These are phyloP conservation scores for Ganoderma boninense DNA, from an alignment of 1,284 basidiomycete species.

Conservation along the genomic window DNA sequence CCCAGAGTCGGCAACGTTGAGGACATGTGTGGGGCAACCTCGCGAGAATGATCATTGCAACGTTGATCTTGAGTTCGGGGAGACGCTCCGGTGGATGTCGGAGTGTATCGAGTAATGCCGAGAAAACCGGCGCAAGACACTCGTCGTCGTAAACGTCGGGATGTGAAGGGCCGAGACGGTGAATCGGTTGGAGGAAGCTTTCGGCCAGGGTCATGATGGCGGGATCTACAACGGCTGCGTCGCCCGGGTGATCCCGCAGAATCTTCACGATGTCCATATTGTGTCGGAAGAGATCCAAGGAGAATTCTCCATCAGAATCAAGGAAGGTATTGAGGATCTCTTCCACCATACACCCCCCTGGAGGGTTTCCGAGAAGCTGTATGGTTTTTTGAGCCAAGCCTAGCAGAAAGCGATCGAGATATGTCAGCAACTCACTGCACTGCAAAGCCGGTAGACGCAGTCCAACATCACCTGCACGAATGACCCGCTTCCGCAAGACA, in stretches of 20 bases:
- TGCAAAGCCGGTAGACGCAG: too few relatives aligned
- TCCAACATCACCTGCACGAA: neutral
- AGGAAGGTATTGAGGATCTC: neutral
- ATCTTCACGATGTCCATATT: neutral
- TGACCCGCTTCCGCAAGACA: neutral
- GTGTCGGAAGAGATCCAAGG: neutral
- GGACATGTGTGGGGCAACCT: too few relatives aligned
- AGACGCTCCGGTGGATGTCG: too few relatives aligned
- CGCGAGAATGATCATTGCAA: too few relatives aligned
- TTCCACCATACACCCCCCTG: neutral
- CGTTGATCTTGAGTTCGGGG: too few relatives aligned
- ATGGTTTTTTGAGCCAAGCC: neutral
- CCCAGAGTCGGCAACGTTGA: too few relatives aligned
- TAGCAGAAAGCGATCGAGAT: neutral
- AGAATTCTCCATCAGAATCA: neutral
- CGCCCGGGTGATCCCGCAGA: neutral
- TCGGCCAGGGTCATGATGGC: neutral
- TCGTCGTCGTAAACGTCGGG: neutral
- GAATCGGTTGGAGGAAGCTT: neutral
- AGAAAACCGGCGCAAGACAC: neutral
- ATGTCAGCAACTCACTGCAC: neutral
- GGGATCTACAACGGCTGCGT: neutral
- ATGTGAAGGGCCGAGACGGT: neutral
- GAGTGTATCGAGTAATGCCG: too few relatives aligned
- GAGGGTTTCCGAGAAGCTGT: neutral